A percentile compares a stretch with the other conserved stretches of the same genome.
Evolutionary conservation across 305 asterid genomes (phyloP).

Genomic region (Plantago rigida): DNA sequence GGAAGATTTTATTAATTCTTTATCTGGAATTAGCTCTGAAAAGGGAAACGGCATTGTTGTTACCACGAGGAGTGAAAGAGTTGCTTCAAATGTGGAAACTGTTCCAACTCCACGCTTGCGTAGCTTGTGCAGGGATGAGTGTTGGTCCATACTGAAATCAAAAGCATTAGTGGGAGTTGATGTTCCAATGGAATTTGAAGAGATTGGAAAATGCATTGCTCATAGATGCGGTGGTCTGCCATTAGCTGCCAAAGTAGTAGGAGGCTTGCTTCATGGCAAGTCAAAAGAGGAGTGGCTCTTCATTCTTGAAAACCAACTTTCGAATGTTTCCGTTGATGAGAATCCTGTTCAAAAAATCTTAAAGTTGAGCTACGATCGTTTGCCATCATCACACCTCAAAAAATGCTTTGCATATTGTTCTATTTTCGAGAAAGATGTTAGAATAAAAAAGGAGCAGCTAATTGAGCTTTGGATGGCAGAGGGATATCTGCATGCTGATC

Average conservation of each 20-base stretch:
- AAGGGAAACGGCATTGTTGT: constrained; percentile 25
- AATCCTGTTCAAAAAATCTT: constrained; percentile 17
- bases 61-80: constrained; percentile 14
- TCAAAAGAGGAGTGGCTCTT: constrained; percentile 10
- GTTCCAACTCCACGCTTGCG: background rate
- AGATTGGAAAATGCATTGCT: constrained; percentile 15
- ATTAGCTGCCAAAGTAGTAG: constrained; percentile 22
- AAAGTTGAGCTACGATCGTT: constrained; percentile 26
- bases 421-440: constrained; percentile 19
- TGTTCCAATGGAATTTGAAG: constrained; percentile 1
- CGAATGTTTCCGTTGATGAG: constrained; percentile 2
- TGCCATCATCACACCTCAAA: constrained; percentile 15
- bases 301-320: background rate
- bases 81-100: constrained; percentile 12
- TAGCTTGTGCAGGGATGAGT: constrained; percentile 9
- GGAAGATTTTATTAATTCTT: constrained; percentile 10
- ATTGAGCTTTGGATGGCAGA: constrained; percentile 34
- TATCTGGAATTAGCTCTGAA: background rate
- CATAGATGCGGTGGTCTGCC: constrained; percentile 27
- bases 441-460: constrained; percentile 12
- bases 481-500: constrained; percentile 20
- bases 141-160: constrained; percentile 25
- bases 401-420: constrained; percentile 38
- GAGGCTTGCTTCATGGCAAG: constrained; percentile 15
- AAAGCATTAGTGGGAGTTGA: constrained; percentile 12